Percentiles rank a stretch among this genome's conserved stretches.
phyloP scores from a whole-genome alignment of 352 stramenopile species.

The Pythium inflatum region DNA sequence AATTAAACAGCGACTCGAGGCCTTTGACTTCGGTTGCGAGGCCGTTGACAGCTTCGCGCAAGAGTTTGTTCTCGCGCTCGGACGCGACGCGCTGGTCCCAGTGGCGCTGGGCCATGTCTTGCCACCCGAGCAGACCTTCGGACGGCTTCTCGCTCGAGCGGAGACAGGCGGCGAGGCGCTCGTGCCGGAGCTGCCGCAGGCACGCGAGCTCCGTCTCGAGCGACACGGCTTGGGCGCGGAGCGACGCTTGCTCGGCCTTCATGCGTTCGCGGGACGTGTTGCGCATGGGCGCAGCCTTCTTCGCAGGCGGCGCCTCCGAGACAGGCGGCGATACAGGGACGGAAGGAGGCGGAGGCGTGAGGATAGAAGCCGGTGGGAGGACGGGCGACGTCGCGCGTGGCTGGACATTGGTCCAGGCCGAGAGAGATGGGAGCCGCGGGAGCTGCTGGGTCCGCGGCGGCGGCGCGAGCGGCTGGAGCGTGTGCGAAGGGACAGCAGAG shows the following conservation, averaged over 20 bases:
- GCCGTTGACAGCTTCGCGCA: slow-evolving; percentile 20
- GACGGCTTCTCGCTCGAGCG: not conserved
- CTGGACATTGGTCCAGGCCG: slow-evolving; percentile 23
- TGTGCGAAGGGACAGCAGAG: too few relatives aligned
- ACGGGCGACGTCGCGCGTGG: not conserved
- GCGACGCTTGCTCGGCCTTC: slow-evolving; percentile 29
- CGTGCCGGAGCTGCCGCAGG: slow-evolving; percentile 20
- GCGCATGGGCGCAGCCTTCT: slow-evolving; percentile 21
- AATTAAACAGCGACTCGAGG: slow-evolving; percentile 29
- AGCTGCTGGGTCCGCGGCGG: slow-evolving; percentile 1
- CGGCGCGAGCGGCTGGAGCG: not conserved
- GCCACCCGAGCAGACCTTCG: slow-evolving; percentile 15
- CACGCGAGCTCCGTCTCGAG: slow-evolving; percentile 25
- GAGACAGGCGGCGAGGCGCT: slow-evolving; percentile 14
- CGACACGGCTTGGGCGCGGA: slow-evolving; percentile 20
- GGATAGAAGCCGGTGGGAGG: not conserved
- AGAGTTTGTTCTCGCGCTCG: slow-evolving; percentile 27
- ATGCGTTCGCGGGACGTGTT: slow-evolving; percentile 32
- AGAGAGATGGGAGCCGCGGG: slow-evolving; percentile 21
- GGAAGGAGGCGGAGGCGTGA: not conserved
- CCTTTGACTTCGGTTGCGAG: slow-evolving; percentile 30
- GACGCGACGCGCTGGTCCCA: slow-evolving; percentile 25
- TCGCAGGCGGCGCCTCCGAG: not conserved
- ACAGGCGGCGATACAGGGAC: not conserved
- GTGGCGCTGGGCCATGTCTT: slow-evolving; percentile 24